Conservation (phyloP, 2,329 filamentous ascomycete genomes). For the Tolypocladium inflatum region DNA sequence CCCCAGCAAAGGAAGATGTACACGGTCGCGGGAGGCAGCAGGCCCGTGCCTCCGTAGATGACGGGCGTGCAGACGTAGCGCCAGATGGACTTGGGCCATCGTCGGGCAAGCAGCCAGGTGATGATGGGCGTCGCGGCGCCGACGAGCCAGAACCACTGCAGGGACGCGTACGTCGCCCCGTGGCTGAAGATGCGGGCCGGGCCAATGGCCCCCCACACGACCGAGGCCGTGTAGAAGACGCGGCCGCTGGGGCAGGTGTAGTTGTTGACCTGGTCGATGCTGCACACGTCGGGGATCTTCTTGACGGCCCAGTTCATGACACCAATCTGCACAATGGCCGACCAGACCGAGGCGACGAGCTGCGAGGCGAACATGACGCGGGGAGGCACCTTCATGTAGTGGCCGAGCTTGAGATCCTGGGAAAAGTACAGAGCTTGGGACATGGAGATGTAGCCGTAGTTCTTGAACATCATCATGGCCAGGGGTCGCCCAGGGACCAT, state of each 20-base stretch:
- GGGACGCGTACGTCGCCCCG: conserved; percentile 49
- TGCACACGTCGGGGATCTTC: conserved; percentile 54
- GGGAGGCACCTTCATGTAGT: conserved; percentile 59
- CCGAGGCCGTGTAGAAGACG: conserved; percentile 57
- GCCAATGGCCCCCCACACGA: conserved; percentile 67
- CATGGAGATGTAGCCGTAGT: conserved; percentile 62
- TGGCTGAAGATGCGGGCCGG: conserved; percentile 59
- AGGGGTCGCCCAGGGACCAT: conserved; percentile 62
- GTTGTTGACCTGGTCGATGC: conserved; percentile 38
- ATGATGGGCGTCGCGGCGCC: conserved; percentile 52
- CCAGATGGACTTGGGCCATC: conserved; percentile 50
- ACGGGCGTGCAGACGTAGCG: conserved; percentile 60
- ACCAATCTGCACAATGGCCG: conserved; percentile 50
- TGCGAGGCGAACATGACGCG: conserved; percentile 54
- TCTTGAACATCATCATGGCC: conserved; percentile 73
- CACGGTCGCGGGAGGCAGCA: conserved; percentile 59
- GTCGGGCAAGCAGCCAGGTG: conserved; percentile 53
- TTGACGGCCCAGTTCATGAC: conserved; percentile 59
- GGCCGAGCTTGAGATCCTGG: conserved; percentile 57
- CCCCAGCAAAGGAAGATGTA: conserved; percentile 67
- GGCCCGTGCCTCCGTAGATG: conserved; percentile 54
- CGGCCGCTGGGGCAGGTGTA: conserved; percentile 47
- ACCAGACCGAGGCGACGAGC: conserved; percentile 50
- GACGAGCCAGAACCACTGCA: conserved; percentile 65
- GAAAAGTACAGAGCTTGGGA: conserved; percentile 54